Base-by-base conservation (phyloP, 169 alveolate species). In the Cryptosporidium parvum region DNA sequence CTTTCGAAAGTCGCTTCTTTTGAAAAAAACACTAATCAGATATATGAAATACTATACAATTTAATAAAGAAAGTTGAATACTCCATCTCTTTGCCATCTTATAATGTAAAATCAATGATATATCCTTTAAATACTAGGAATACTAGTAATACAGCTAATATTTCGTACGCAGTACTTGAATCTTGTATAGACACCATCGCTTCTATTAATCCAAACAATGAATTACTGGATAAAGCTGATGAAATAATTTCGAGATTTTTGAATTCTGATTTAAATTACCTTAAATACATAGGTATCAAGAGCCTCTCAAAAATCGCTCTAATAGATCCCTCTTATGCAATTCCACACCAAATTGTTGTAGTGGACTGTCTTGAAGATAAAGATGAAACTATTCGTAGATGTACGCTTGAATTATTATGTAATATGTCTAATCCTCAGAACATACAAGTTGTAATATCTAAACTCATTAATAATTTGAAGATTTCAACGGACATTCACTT, bases 361-460 rank as follows among this genome's bases (percentile, higher is more conserved):
- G 98, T 98, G 35, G 99, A 98, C 72, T 98, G 99, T 70, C 92
- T 98, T 8, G 99, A 98, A 93, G 98, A 97, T 75, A 94, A 97
- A 12, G 99, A 98, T 85, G 99, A 97, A 44, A 97, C 99, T 12
- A 92, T 98, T 45, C 96, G 97, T 91, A 93, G 96, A 70, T 96
- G 96, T 91, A 98, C 99, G 8, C 93, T 98, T 59, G 98, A 95
- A 75, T 86, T 98, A 53, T 94, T 95, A 42, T 97, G 91, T 86
- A 95, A 93, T 72, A 97, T 98, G 98, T 96, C 99, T n/a, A 98
- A 97, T 86, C 95, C 97, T 35, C 93, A 93, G 48, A 98, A 98
- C 91, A 97, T 96, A 14, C 97, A 95, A 73, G 98, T 96, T 45
- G 97, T 98, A 12, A 96, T 95, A 29, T 96, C 95, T 35, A 96